Evolutionary conservation across 225 moss, liverwort and hornwort genomes (phyloP).

Genomic region (Marchantia paleacea): DNA sequence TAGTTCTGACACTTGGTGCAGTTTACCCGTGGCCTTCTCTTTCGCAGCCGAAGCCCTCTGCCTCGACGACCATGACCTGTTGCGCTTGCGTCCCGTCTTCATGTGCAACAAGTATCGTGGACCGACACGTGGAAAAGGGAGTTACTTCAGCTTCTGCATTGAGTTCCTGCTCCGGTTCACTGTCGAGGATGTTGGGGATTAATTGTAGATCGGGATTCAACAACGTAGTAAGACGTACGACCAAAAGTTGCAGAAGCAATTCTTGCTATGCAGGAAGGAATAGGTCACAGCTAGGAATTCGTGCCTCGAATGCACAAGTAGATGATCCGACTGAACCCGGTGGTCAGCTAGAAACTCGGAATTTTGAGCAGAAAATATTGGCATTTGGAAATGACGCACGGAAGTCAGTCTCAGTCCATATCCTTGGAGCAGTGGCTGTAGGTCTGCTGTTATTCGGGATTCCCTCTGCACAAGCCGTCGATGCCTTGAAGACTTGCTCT

Average conservation of each 20-base stretch:
- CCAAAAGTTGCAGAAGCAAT: not conserved
- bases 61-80: not conserved
- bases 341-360: not conserved
- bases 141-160: not conserved
- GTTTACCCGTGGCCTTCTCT: slow-evolving; percentile 25
- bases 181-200: not conserved
- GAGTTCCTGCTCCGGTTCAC: slow-evolving; percentile 6
- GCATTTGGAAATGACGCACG: slow-evolving; percentile 19
- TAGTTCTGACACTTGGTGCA: slow-evolving; percentile 33
- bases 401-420: slow-evolving; percentile 26
- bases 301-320: not conserved
- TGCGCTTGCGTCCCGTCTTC: not conserved
- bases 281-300: not conserved
- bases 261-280: not conserved
- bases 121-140: slow-evolving; percentile 5
- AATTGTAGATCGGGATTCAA: not conserved
- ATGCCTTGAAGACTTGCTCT: slow-evolving; percentile 69
- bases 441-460: slow-evolving; percentile 33
- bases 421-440: slow-evolving; percentile 30
- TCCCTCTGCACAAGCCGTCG: slow-evolving; percentile 62
- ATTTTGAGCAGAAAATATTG: not conserved
- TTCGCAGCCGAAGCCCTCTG: slow-evolving; percentile 19
- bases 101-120: not conserved
- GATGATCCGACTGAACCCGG: slow-evolving; percentile 2
- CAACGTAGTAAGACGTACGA: not conserved